Percentiles rank a stretch among this genome's conserved stretches.
Evolutionary conservation across 1,139 yeast species (phyloP).

Genomic region (Candida dubliniensis): DNA sequence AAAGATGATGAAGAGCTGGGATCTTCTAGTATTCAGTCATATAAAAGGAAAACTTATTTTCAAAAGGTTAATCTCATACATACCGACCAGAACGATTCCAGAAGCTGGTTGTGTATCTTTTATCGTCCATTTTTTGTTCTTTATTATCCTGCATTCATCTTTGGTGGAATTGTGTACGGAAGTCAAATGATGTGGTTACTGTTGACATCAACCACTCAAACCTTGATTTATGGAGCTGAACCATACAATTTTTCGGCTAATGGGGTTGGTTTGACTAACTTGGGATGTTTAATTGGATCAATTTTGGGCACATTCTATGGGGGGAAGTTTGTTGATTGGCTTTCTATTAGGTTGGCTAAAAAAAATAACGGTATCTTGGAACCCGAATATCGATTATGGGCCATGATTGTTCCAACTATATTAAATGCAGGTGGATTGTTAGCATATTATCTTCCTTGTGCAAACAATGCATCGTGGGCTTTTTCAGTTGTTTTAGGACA

Average conservation of each 20-base stretch:
- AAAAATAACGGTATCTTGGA: constrained; percentile 40
- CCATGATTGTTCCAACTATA: constrained; percentile 36
- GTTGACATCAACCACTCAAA: constrained; percentile 44
- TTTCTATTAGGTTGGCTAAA: constrained; percentile 32
- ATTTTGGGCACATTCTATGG: constrained; percentile 42
- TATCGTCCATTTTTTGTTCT: constrained; percentile 42
- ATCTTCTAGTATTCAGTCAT: constrained; percentile 16
- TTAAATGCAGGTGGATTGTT: constrained; percentile 41
- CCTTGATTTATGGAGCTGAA: constrained; percentile 33
- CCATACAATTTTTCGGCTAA: constrained; percentile 39
- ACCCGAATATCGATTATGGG: constrained; percentile 41
- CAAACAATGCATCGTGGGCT: constrained; percentile 45
- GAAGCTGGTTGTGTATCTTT: constrained; percentile 41
- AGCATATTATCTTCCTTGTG: constrained; percentile 35
- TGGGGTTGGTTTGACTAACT: constrained; percentile 40
- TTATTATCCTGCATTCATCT: constrained; percentile 58
- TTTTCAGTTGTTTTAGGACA: constrained; percentile 53
- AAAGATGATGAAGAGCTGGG: constrained; percentile 4
- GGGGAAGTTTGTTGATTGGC: constrained; percentile 43
- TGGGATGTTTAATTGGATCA: constrained; percentile 41
- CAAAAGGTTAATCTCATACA: constrained; percentile 37
- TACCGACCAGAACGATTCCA: constrained; percentile 36
- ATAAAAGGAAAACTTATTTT: constrained; percentile 31
- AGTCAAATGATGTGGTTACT: constrained; percentile 59
- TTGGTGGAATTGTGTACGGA: constrained; percentile 65